Percentiles rank a stretch among this genome's conserved stretches.
phyloP scores from a whole-genome alignment of 2,329 filamentous ascomycete species.

The Ceratocystis eucalypticola region DNA sequence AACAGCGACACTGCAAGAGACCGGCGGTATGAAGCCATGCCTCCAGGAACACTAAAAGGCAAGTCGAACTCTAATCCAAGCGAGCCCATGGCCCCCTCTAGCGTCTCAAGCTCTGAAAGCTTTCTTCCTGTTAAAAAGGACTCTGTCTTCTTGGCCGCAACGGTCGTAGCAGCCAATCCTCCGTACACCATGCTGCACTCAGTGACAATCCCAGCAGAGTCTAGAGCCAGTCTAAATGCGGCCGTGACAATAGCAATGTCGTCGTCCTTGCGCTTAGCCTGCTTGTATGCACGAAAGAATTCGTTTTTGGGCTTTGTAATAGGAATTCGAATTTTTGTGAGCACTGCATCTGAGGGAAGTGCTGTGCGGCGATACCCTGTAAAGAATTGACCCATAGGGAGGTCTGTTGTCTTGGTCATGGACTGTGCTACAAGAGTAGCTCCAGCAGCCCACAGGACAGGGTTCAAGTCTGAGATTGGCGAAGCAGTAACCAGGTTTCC shows the following conservation, averaged over 20 bases:
- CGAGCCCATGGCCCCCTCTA: conserved; percentile 81
- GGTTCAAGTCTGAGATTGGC: conserved; percentile 92
- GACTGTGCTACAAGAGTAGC: conserved; percentile 72
- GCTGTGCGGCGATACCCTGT: conserved; percentile 80
- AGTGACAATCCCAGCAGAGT: conserved; percentile 54
- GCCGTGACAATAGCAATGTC: conserved; percentile 96
- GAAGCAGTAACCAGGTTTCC: conserved; percentile 90
- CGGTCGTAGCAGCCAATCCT: conserved; percentile 85
- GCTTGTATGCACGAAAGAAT: conserved; percentile 82
- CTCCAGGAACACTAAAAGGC: conserved; percentile 79
- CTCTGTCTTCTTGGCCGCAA: conserved; percentile 69
- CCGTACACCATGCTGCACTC: conserved; percentile 77
- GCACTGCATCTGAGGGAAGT: conserved; percentile 65
- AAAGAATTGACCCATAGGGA: conserved; percentile 90
- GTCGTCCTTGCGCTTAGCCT: conserved; percentile 92
- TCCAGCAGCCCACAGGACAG: conserved; percentile 79
- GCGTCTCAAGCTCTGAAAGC: conserved; percentile 65
- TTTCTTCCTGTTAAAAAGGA: conserved; percentile 62
- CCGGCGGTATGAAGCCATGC: conserved; percentile 94
- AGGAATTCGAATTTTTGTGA: conserved; percentile 77
- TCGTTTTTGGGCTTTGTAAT: conserved; percentile 61
- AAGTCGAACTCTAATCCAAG: conserved; percentile 85
- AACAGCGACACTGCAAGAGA: conserved; percentile 87
- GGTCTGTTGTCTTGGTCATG: conserved; percentile 56
- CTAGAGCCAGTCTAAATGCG: conserved; percentile 61